Conservation (phyloP, 805 yeast genomes). For the Saturnispora zaruensis region DNA sequence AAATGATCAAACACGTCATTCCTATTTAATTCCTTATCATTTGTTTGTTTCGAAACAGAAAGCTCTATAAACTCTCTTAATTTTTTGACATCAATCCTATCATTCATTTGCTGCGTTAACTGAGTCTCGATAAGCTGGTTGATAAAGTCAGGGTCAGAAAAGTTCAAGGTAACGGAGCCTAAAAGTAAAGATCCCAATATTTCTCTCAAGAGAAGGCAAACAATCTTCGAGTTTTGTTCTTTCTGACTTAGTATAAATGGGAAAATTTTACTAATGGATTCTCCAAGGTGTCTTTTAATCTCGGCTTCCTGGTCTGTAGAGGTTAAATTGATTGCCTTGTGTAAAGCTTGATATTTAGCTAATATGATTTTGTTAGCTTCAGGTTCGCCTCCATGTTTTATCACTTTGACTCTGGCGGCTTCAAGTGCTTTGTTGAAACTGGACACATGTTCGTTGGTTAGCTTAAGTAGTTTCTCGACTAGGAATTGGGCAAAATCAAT, state of each 20-base stretch:
- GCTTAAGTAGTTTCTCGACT: constrained; percentile 52
- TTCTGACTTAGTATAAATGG: constrained; percentile 40
- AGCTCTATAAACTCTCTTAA: constrained; percentile 33
- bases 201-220: constrained; percentile 48
- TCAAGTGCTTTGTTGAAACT: constrained; percentile 40
- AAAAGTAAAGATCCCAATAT: constrained; percentile 52
- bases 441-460: constrained; percentile 55
- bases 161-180: constrained; percentile 39
- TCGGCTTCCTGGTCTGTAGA: constrained; percentile 31
- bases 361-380: constrained; percentile 37
- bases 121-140: constrained; percentile 53
- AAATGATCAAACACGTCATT: constrained; percentile 2
- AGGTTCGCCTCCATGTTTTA: constrained; percentile 12
- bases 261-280: constrained; percentile 34
- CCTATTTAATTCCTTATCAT: neutral
- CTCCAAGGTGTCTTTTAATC: constrained; percentile 43
- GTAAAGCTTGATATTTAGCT: constrained; percentile 42
- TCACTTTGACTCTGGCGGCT: constrained; percentile 23
- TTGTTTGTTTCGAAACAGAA: neutral
- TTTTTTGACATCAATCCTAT: constrained; percentile 63
- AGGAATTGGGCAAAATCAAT: constrained; percentile 50
- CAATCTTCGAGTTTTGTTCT: constrained; percentile 42
- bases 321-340: constrained; percentile 43
- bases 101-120: constrained; percentile 59
- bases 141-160: constrained; percentile 70